Base-by-base conservation (phyloP, 2,329 filamentous ascomycete species). In the Byssoonygena ceratinophila region DNA sequence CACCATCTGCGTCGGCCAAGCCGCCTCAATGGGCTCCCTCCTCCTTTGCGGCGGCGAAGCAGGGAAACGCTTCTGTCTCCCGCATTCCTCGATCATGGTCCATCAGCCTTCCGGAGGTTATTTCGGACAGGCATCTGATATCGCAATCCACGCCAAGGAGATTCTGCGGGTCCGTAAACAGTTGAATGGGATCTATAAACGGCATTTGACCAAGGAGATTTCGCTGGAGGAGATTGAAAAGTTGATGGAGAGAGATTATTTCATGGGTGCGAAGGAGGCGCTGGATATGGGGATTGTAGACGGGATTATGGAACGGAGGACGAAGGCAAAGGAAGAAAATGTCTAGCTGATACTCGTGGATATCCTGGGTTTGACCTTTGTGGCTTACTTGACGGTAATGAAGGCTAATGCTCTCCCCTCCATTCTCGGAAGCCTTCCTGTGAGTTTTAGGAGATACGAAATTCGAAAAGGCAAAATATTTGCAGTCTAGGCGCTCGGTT, bases 191-290 rank as follows among this genome's bases (percentile, higher is more conserved):
- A 97, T 98, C 54, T 96, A 96, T 67, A 80, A 83, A 66, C 73
- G 77, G 49, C 92, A 98, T 68, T 74, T 98, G 64, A 96, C 90
- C 2, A 84, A 81, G 67, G 76, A 82, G 47, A 83, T 88, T 66
- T 82, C 76, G 31, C 64, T 94, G 32, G 83, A 89, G 46, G 85
- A 94, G 64, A 85, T 98, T 63, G 91, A 92, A 69, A 87, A 84
- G 66, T 79, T 96, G 68, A 97, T 98, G 91, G 92, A 98, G 74
- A 76, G 92, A 53, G 92, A 98, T 68, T 92, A 92, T 64, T 97
- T 96, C 62, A 79, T 98, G 77, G 85, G 84, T 52, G 89, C 90
- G 0, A 74, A 87, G 43, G 90, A 98, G 73, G 92, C 92, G 7
- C 74, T 88, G 62, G 87, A 94, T 47, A 79, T 94, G 69, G 92